Conservation (phyloP, 768 basidiomycete genomes). For the Trametes coccinea region DNA sequence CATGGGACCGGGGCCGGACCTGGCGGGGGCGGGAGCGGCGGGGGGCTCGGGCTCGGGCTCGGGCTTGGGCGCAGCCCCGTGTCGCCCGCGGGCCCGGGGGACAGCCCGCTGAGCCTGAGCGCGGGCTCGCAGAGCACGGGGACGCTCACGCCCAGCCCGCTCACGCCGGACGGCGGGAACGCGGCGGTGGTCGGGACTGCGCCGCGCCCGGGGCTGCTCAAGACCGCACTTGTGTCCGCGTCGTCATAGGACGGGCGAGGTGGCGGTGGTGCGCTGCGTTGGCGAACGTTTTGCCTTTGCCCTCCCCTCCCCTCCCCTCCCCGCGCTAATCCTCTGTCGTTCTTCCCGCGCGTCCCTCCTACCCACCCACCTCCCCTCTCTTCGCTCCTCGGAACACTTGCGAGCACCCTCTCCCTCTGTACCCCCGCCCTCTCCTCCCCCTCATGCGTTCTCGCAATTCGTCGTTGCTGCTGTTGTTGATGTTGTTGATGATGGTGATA, state of each 20-base stretch:
- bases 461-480: too few relatives aligned
- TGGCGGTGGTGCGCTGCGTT: neutral
- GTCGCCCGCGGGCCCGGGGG: conserved; percentile 2
- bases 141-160: conserved; percentile 18
- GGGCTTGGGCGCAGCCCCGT: neutral
- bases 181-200: neutral
- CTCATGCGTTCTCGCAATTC: too few relatives aligned
- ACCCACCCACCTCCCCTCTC: too few relatives aligned
- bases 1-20: neutral
- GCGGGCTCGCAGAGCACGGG: conserved; percentile 13
- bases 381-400: too few relatives aligned
- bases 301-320: neutral
- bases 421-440: too few relatives aligned
- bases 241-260: conserved; percentile 8
- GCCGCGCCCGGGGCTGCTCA: conserved; percentile 4
- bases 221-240: conserved; percentile 14
- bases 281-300: neutral
- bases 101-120: conserved; percentile 17
- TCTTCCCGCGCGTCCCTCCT: too few relatives aligned
- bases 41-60: too few relatives aligned
- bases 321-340: neutral
- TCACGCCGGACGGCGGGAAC: conserved; percentile 8
- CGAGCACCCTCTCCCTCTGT: too few relatives aligned
- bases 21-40: too few relatives aligned
- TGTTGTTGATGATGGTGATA: neutral